Percentiles rank a stretch among this genome's conserved stretches.
Conservation (phyloP, 352 stramenopile genomes). For the Phytophthora macrochlamydospora region DNA sequence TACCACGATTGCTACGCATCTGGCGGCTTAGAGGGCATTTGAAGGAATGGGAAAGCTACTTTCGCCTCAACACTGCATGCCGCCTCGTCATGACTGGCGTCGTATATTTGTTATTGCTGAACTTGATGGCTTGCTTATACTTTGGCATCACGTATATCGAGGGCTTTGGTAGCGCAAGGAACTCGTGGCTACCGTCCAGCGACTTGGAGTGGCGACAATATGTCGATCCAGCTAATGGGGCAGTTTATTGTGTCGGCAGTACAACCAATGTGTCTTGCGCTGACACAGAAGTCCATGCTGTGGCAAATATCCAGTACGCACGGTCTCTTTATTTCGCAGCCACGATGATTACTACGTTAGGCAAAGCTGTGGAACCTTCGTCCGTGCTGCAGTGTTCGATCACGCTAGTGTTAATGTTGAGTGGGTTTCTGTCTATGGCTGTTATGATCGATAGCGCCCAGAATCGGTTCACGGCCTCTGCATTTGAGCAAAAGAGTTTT, state of each 20-base stretch:
- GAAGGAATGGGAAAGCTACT: conserved; percentile 40
- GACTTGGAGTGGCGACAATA: conserved; percentile 18
- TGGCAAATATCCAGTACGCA: conserved; percentile 36
- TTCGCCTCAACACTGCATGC: conserved; percentile 12
- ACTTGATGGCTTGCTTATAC: conserved; percentile 39
- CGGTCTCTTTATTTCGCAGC: conserved; percentile 50
- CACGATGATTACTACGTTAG: conserved; percentile 50
- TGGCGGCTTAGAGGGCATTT: conserved; percentile 41
- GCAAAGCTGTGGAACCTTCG: conserved; percentile 45
- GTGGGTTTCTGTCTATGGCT: conserved; percentile 45
- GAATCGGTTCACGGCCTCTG: conserved; percentile 50
- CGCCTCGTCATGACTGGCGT: conserved; percentile 14
- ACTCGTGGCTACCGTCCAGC: conserved; percentile 30
- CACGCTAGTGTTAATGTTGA: conserved; percentile 49
- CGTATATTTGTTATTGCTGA: conserved; percentile 29
- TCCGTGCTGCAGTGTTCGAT: conserved; percentile 36
- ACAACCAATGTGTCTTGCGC: conserved; percentile 11
- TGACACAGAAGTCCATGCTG: conserved; percentile 4
- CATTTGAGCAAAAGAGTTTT: conserved; percentile 70
- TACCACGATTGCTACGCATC: conserved; percentile 40
- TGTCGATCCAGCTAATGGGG: conserved; percentile 2
- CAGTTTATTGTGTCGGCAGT: background rate
- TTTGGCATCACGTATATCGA: conserved; percentile 43
- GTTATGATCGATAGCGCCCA: conserved; percentile 51
- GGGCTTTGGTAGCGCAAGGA: conserved; percentile 24